Conservation (phyloP, 768 basidiomycete genomes). For the Agrocybe pediades region DNA sequence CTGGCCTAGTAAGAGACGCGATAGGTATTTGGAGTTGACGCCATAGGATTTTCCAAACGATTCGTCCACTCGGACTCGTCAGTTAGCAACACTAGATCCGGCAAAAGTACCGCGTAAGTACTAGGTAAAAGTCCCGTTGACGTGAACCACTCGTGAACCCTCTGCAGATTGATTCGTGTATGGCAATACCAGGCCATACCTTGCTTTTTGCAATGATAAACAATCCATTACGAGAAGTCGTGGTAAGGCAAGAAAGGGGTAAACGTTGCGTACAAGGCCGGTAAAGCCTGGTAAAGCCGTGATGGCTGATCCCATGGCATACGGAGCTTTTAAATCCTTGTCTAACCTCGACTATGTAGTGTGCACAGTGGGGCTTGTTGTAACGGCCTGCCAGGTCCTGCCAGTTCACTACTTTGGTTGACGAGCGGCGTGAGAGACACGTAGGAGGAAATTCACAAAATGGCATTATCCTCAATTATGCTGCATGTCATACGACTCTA, state of each 20-base stretch:
- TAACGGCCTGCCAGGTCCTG: too few species aligned
- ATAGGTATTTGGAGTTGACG: background rate
- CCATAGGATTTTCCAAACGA: constrained; percentile 3
- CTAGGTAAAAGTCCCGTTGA: too few species aligned
- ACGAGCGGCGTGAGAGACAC: background rate
- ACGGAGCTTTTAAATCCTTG: background rate
- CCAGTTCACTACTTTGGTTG: background rate
- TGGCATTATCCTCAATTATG: background rate
- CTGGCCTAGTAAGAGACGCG: background rate
- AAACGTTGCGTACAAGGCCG: too few species aligned
- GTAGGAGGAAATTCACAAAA: background rate
- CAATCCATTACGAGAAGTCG: too few species aligned
- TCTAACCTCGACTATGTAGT: background rate
- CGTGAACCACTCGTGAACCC: too few species aligned
- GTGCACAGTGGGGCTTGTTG: background rate
- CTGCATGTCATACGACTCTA: background rate
- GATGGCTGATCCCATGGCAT: background rate
- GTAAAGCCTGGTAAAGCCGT: background rate
- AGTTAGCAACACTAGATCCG: constrained; percentile 9
- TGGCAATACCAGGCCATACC: too few species aligned
- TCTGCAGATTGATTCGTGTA: too few species aligned
- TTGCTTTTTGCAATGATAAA: too few species aligned
- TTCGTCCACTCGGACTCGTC: too few species aligned
- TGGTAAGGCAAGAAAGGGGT: too few species aligned
- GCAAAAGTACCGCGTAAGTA: constrained; percentile 8